Base-by-base conservation (phyloP, 2,329 filamentous ascomycete species). In the Calycina herbarum region DNA sequence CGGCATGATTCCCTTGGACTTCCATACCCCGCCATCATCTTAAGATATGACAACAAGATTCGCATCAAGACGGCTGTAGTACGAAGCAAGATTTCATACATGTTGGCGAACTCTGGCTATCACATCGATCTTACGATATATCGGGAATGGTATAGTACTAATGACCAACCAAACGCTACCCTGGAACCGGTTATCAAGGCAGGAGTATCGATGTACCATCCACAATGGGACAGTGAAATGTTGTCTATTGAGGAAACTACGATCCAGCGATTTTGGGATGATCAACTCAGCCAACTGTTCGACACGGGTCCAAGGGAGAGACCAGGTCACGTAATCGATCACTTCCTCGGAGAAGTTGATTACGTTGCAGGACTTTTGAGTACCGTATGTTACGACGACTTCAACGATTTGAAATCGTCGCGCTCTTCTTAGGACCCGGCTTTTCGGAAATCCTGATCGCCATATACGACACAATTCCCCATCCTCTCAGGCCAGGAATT, bases 71-170 rank as follows among this genome's bases (percentile, higher is more conserved):
- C 57, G 17, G 64, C 73, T 2, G 64, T 70, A 2, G 57, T 76
- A 5, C 67, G 68, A 56, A 76, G 71, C 40, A 67, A 70, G 13
- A 68, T 71, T 17, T 66, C 71, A 59, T 77, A 72, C 60, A 64
- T 64, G 29, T 57, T 73, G 8, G 61, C 45, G 5, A 51, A 68
- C 0, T 70, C 67, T 31, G 69, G 68, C 10, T 74, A 74, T 63
- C 63, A 73, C 40, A 57, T 76, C 2, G 74, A 77, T 29, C 67
- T 76, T 35, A 61, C 69, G 8, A 69, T 77, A 27, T 73, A 75
- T 63, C 71, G 73, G n/a, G 61, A 61, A 48, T 76, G 73, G 74
- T 51, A n/a, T 51, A 8, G 45, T 11, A 20, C 45, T 24, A n/a
- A 8, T 51, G n/a, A 63, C 6, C 67, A 67, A 6, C 13, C 48